Evolutionary conservation across 2,329 filamentous ascomycete species (phyloP).

Genomic region (Pseudocercospora fijiensis): DNA sequence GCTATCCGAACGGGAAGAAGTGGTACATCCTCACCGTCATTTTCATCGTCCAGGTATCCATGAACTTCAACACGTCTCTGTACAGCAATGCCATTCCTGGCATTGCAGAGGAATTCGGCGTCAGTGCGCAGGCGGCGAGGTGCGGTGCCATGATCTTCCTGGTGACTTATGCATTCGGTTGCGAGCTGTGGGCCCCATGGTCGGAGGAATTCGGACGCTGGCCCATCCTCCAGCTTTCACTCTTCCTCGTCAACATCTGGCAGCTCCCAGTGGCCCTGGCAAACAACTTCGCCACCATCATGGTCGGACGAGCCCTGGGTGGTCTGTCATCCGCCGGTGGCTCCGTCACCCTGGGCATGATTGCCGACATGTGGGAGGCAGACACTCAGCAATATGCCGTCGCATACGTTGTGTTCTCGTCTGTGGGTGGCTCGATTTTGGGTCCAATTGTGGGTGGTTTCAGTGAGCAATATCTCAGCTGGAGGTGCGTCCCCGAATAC

Average conservation of each 20-base stretch:
- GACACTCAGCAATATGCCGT: slow-evolving; percentile 63
- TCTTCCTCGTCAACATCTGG: slow-evolving; percentile 57
- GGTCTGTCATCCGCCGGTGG: slow-evolving; percentile 64
- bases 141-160: slow-evolving; percentile 53
- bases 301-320: slow-evolving; percentile 52
- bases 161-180: slow-evolving; percentile 53
- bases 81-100: slow-evolving; percentile 54
- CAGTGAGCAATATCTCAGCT: slow-evolving; percentile 51
- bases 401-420: slow-evolving; percentile 56
- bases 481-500: slow-evolving; percentile 48
- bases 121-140: slow-evolving; percentile 50
- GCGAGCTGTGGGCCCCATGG: slow-evolving; percentile 56
- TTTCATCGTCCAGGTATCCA: slow-evolving; percentile 55
- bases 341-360: slow-evolving; percentile 65
- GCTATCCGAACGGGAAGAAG: slow-evolving; percentile 50
- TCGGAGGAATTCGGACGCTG: slow-evolving; percentile 54
- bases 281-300: slow-evolving; percentile 47
- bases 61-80: slow-evolving; percentile 60
- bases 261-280: slow-evolving; percentile 52
- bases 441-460: slow-evolving; percentile 42
- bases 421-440: slow-evolving; percentile 41
- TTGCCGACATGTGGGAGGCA: slow-evolving; percentile 63
- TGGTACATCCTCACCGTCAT: slow-evolving; percentile 53
- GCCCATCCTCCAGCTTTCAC: slow-evolving; percentile 52
- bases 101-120: slow-evolving; percentile 48